Base-by-base conservation (phyloP, 352 stramenopile genomes). In the Blastocystis sp. region DNA sequence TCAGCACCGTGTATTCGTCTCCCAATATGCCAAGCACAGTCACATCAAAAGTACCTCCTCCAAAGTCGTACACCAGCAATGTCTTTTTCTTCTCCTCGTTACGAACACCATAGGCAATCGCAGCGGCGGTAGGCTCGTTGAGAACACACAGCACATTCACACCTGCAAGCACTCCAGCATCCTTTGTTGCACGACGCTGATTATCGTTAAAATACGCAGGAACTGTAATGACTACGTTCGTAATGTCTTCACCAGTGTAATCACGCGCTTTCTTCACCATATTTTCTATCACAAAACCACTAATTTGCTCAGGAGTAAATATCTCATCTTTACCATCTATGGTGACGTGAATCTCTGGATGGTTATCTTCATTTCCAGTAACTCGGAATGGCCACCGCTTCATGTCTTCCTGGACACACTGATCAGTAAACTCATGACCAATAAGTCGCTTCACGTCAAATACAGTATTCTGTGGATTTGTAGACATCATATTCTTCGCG, bases 401-500 rank as follows among this genome's bases (percentile, higher is more conserved):
- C n/a, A 88, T 88, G 76, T 88, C 77, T 18, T 62, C 53, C 15
- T 88, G 77, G 13, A 88, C 77, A 13, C 26, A 23, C 6, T 34
- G 26, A 23, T 88, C 77, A 64, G 41, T 47, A 20, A 77, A 88
- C 18, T 55, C 34, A 69, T 64, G 77, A 37, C 77, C 77, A 64
- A 88, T 88, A 6, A 88, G 77, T 53, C 77, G 77, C 63, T 88
- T 88, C n/a, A 64, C 56, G 39, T 88, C 77, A 64, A 63, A 88
- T 18, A 88, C 59, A 0, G 77, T 88, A 34, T 88, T 77, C 41
- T 84, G 68, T 79, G 93, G 92, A 66, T 94, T 94, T 0, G 13
- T 29, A 13, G 39, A 26, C 7, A 90, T 41, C 89, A 95, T 93
- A 89, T 94, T 94, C 93, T 98, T 98, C 63, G 96, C 96, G 61